Percentiles rank a stretch among this genome's conserved stretches.
Conservation (phyloP, 2,329 filamentous ascomycete genomes). For the Rhexocercosporidium sp. region DNA sequence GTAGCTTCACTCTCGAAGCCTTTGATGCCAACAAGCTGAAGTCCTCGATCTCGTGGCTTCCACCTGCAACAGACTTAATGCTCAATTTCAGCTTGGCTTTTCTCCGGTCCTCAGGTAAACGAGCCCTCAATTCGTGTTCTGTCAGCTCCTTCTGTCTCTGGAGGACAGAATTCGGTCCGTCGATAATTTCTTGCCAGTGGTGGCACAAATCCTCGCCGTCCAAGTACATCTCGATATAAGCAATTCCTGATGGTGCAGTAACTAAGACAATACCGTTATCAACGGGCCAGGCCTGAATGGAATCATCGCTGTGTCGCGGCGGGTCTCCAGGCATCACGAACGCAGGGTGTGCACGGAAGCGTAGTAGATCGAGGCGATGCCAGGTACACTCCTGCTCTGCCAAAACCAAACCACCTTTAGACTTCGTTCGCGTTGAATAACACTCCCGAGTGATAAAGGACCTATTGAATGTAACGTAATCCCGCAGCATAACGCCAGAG, state of each 20-base stretch:
- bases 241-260: conserved; percentile 80
- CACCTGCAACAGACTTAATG: conserved; percentile 78
- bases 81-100: conserved; percentile 73
- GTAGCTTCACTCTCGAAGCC: conserved; percentile 73
- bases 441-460: conserved; percentile 82
- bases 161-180: conserved; percentile 62
- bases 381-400: conserved; percentile 85
- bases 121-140: conserved; percentile 74
- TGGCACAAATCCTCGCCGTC: conserved; percentile 83
- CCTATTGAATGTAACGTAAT: conserved; percentile 84
- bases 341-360: conserved; percentile 88
- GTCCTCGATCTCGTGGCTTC: conserved; percentile 78
- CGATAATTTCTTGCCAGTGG: conserved; percentile 80
- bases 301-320: conserved; percentile 67
- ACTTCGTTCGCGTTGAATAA: conserved; percentile 85
- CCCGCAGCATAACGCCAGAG: conserved; percentile 87
- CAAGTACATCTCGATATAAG: conserved; percentile 81
- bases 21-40: conserved; percentile 73
- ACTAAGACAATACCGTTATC: conserved; percentile 78
- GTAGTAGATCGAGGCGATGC: conserved; percentile 87
- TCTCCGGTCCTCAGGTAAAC: conserved; percentile 73
- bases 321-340: conserved; percentile 84
- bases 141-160: conserved; percentile 76
- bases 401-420: conserved; percentile 76
- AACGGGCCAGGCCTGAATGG: conserved; percentile 84